These are phyloP conservation scores for Cladophialophora bantiana DNA, from an alignment of 2,329 filamentous ascomycete species.

Conservation along the genomic window DNA sequence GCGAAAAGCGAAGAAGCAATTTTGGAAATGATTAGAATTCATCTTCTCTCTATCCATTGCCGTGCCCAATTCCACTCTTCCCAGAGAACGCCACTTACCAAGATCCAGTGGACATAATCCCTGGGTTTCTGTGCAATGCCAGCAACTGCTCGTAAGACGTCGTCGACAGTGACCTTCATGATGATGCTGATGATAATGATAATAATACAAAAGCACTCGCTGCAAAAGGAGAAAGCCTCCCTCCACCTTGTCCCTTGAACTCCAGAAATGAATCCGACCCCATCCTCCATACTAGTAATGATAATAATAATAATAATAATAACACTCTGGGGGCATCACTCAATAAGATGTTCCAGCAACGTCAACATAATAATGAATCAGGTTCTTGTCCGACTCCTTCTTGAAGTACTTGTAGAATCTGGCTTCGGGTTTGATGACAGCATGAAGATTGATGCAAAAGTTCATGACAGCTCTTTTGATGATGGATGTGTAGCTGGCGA, in stretches of 20 bases:
- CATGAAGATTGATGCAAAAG: conserved; percentile 34
- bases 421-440: conserved; percentile 36
- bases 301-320: conserved; percentile 3
- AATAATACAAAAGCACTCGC: conserved; percentile 24
- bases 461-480: conserved; percentile 35
- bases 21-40: conserved; percentile 1
- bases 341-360: conserved; percentile 13
- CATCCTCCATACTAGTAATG: not conserved
- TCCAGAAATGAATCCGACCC: not conserved
- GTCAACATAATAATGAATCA: conserved; percentile 38
- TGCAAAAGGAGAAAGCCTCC: not conserved
- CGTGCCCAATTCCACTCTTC: not conserved
- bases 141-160: conserved; percentile 14
- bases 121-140: conserved; percentile 22
- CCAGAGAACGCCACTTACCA: conserved; percentile 8
- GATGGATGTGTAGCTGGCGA: conserved; percentile 31
- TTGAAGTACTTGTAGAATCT: conserved; percentile 37
- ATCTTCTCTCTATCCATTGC: conserved; percentile 14
- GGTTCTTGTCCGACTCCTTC: conserved; percentile 37
- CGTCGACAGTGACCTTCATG: conserved; percentile 15
- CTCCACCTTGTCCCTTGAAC: not conserved
- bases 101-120: conserved; percentile 13
- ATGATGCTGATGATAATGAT: conserved; percentile 18
- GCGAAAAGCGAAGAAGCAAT: not conserved
- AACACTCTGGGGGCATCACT: not conserved